These are phyloP conservation scores for Podila epigama DNA, from an alignment of 192 early-diverging fungal genomes.

Conservation along the genomic window DNA sequence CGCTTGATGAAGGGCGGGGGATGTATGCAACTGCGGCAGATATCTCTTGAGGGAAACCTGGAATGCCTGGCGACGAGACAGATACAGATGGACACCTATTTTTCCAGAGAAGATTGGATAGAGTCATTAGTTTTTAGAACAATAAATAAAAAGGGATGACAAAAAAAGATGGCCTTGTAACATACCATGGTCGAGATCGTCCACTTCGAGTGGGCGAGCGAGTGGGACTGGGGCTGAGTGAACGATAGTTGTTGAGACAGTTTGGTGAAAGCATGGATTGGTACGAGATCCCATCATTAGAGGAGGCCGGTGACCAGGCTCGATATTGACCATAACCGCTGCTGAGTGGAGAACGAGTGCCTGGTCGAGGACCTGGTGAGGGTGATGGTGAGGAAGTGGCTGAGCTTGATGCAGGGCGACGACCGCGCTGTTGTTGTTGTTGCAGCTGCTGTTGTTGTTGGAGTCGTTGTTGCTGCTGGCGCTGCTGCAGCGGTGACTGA, in stretches of 20 bases:
- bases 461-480: slow-evolving; percentile 7
- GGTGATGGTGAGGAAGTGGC: slow-evolving; percentile 13
- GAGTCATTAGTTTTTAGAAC: not conserved
- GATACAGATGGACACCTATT: slow-evolving; percentile 44
- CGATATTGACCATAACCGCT: slow-evolving; percentile 15
- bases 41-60: slow-evolving; percentile 28
- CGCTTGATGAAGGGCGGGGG: slow-evolving; percentile 30
- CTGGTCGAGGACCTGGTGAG: slow-evolving; percentile 10
- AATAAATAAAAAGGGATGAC: too few species aligned
- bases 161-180: not conserved
- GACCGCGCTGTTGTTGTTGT: slow-evolving; percentile 23
- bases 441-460: slow-evolving; percentile 10
- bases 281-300: slow-evolving; percentile 25
- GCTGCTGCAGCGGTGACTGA: slow-evolving; percentile 4
- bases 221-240: slow-evolving; percentile 40
- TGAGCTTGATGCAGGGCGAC: slow-evolving; percentile 14
- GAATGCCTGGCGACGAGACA: slow-evolving; percentile 38
- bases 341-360: slow-evolving; percentile 15
- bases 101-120: not conserved
- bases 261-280: slow-evolving; percentile 14
- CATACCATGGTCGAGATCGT: slow-evolving; percentile 35
- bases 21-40: slow-evolving; percentile 18
- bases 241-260: slow-evolving; percentile 37
- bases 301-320: slow-evolving; percentile 45
- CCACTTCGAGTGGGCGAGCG: slow-evolving; percentile 9